phyloP scores from a whole-genome alignment of 108 stramenopile species.

The Seminavis robusta region DNA sequence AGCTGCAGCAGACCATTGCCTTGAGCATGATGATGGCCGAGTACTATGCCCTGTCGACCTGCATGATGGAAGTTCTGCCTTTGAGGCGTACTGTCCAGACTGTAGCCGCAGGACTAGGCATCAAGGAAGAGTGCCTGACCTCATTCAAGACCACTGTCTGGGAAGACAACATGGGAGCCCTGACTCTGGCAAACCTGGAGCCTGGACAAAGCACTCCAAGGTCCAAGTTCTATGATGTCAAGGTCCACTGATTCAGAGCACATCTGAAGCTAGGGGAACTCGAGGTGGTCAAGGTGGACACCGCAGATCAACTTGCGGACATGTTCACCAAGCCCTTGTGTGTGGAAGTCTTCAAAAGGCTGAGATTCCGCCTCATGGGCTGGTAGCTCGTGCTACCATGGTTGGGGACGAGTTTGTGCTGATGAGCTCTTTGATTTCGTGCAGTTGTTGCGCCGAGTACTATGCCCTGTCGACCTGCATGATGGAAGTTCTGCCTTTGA shows the following conservation, averaged over 20 bases:
- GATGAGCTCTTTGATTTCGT: too few species aligned
- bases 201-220: too few species aligned
- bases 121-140: not conserved
- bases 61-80: slow-evolving; percentile 26
- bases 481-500: too few species aligned
- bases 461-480: too few species aligned
- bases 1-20: slow-evolving; percentile 34
- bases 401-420: too few species aligned
- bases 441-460: too few species aligned
- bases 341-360: too few species aligned
- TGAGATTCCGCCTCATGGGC: too few species aligned
- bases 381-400: too few species aligned
- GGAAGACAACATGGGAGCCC: slow-evolving; percentile 36
- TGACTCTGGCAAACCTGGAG: slow-evolving; percentile 7
- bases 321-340: slow-evolving; percentile 49
- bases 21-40: slow-evolving; percentile 46
- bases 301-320: slow-evolving; percentile 22
- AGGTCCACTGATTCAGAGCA: too few species aligned
- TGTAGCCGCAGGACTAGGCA: not conserved
- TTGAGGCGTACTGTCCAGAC: slow-evolving; percentile 11
- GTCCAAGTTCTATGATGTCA: too few species aligned
- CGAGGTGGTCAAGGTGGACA: slow-evolving; percentile 10
- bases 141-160: slow-evolving; percentile 10
- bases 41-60: slow-evolving; percentile 25
- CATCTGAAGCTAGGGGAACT: not conserved